Evolutionary conservation across 352 stramenopile genomes (phyloP), one percentile per base, ranked within the genome.

Genomic region (Blastocystis sp.): DNA sequence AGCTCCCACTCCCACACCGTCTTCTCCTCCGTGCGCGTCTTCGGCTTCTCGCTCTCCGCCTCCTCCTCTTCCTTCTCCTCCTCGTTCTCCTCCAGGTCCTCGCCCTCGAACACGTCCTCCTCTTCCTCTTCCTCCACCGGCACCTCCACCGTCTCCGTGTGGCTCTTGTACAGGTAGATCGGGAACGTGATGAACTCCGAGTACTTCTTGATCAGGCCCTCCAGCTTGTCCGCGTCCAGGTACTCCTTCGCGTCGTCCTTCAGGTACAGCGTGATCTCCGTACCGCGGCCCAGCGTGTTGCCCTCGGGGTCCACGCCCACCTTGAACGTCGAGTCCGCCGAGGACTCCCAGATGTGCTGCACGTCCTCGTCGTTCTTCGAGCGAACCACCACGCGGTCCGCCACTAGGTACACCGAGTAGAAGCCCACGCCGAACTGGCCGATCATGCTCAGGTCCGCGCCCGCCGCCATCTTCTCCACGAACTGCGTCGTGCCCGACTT

Each of bases 131-230:
- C 90, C 67, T 94, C 91, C 5, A 91, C 90, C 48, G 92, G 90
- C 17, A 98, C 95, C 80, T 98, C 94, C 70, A 95, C 94, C 19
- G 91, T 94, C 89, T 96, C 93, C 10, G 93, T 97, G 78, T 93
- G 93, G 62, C 92, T 96, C 89, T 96, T 93, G 89, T 97, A 93
- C n/a, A 99, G 90, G 90, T 97, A 98, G 90, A 99, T 99, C 1
- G 97, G 97, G 91, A 99, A 98, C 43, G 93, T 98, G 86, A 99
- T 98, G 92, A 99, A 99, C 92, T 99, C 97, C 38, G 95, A 98
- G 92, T 99, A 99, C 89, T 96, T 95, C 66, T 94, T 92, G 56
- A 99, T 34, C 28, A 34, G 28, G 28, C 28, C 28, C 28, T 34
- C 28, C 28, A 34, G 28, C 28, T 34, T 34, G 88, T 95, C 90